These are phyloP conservation scores for Colletotrichum sansevieriae DNA, from an alignment of 2,329 filamentous ascomycete species.

Conservation along the genomic window DNA sequence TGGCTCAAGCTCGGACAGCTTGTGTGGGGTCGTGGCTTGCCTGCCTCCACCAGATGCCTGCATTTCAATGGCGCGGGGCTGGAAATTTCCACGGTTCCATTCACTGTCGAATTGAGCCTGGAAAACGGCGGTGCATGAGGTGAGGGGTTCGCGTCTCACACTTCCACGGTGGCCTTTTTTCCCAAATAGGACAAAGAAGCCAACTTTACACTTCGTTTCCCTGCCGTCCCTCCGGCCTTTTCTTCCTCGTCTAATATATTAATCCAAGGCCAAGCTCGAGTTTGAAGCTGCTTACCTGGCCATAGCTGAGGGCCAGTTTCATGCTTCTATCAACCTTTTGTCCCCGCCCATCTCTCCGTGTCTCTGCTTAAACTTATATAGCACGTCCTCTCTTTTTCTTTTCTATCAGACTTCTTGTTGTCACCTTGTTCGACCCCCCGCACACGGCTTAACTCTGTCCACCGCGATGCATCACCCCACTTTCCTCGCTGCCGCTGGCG, in stretches of 20 bases:
- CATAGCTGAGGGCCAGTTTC: slow-evolving; percentile 18
- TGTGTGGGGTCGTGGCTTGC: slow-evolving; percentile 39
- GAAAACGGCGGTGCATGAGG: slow-evolving; percentile 4
- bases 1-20: slow-evolving; percentile 43
- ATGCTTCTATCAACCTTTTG: slow-evolving; percentile 11
- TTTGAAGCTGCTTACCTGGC: slow-evolving; percentile 11
- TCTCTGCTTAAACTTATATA: neutral
- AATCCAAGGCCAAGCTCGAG: slow-evolving; percentile 3
- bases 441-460: slow-evolving; percentile 31
- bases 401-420: slow-evolving; percentile 2
- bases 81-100: slow-evolving; percentile 41
- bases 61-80: slow-evolving; percentile 29
- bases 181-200: slow-evolving; percentile 45
- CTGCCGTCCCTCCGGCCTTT: neutral
- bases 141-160: slow-evolving; percentile 41
- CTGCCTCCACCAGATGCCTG: neutral
- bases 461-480: slow-evolving; percentile 66
- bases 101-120: slow-evolving; percentile 30
- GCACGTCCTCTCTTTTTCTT: neutral
- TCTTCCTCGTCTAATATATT: slow-evolving; percentile 16
- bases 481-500: slow-evolving; percentile 66
- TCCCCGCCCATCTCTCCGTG: neutral
- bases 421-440: slow-evolving; percentile 26
- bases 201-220: slow-evolving; percentile 40
- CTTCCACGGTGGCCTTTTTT: slow-evolving; percentile 62